Percentiles rank a stretch among this genome's conserved stretches.
Conservation (phyloP, 2,329 filamentous ascomycete genomes). For the Verticillium longisporum region DNA sequence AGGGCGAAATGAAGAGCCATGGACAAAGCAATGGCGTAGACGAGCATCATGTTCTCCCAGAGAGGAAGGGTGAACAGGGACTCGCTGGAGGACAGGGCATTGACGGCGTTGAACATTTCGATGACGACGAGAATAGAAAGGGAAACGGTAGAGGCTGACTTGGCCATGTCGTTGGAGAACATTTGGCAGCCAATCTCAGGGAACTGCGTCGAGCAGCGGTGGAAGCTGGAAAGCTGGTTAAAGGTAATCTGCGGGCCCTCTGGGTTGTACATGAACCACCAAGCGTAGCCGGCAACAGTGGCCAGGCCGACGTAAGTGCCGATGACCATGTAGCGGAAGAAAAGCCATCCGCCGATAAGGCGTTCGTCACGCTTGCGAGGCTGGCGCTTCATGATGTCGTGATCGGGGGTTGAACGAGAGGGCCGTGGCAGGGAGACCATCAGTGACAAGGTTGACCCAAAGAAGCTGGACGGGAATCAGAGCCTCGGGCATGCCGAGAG, state of each 20-base stretch:
- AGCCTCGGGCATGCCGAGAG: conserved; percentile 94
- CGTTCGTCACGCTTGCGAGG: conserved; percentile 89
- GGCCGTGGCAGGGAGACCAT: conserved; percentile 92
- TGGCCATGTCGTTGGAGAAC: conserved; percentile 80
- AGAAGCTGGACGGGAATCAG: conserved; percentile 94
- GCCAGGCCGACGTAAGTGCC: conserved; percentile 91
- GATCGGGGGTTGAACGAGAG: conserved; percentile 98
- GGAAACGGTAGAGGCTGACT: conserved; percentile 87
- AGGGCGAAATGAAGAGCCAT: conserved; percentile 95
- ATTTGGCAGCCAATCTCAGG: conserved; percentile 87
- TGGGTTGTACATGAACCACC: conserved; percentile 98
- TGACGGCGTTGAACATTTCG: conserved; percentile 99
- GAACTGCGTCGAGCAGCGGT: conserved; percentile 81
- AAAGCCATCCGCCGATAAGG: conserved; percentile 90
- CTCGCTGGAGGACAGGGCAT: conserved; percentile 91
- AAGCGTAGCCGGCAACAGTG: conserved; percentile 96
- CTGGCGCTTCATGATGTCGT: conserved; percentile 92
- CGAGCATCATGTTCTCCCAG: conserved; percentile 98
- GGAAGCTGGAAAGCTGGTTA: conserved; percentile 86
- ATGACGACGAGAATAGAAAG: conserved; percentile 91
- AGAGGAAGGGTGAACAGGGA: conserved; percentile 86
- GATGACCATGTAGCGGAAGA: conserved; percentile 95
- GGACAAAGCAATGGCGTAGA: conserved; percentile 86
- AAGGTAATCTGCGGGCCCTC: conserved; percentile 88
- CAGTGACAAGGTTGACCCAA: conserved; percentile 98